phyloP scores from a whole-genome alignment of 1,284 basidiomycete species.

The Thelephora terrestris region DNA sequence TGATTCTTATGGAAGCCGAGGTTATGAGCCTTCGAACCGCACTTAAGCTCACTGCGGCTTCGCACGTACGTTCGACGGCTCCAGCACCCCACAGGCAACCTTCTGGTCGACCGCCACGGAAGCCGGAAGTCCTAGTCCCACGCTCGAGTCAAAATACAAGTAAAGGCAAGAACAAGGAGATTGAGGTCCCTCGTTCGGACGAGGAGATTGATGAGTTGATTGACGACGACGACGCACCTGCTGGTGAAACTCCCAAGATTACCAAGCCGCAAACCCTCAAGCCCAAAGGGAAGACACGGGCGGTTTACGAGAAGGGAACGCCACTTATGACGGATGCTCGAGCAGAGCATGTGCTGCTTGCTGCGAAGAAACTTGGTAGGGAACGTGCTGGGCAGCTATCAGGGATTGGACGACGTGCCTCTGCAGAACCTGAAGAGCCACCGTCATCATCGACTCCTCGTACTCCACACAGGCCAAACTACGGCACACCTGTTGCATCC shows the following conservation, averaged over 20 bases:
- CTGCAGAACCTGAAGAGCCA: constrained; percentile 4
- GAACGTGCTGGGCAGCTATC: constrained; percentile 37
- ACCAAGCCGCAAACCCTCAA: constrained; percentile 1
- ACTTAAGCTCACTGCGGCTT: constrained; percentile 38
- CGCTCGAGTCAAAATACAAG: constrained; percentile 1
- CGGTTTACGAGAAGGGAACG: constrained; percentile 6
- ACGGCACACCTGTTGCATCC: background rate
- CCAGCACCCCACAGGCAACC: constrained; percentile 7
- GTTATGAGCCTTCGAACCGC: constrained; percentile 44
- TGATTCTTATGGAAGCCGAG: constrained; percentile 39
- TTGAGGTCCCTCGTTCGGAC: background rate
- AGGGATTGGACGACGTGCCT: constrained; percentile 16
- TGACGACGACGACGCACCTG: constrained; percentile 3
- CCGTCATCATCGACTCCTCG: constrained; percentile 7
- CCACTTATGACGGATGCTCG: constrained; percentile 43
- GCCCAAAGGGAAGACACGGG: background rate
- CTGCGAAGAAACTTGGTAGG: constrained; percentile 45
- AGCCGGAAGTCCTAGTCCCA: constrained; percentile 3
- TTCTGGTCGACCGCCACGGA: constrained; percentile 8
- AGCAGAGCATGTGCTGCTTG: constrained; percentile 48
- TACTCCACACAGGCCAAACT: constrained; percentile 10
- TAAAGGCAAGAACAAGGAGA: background rate
- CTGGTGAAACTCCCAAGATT: constrained; percentile 9
- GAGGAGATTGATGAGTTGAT: constrained; percentile 12
- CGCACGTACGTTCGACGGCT: constrained; percentile 20